Conservation (phyloP, 768 basidiomycete genomes). For the Pisolithus tinctorius region DNA sequence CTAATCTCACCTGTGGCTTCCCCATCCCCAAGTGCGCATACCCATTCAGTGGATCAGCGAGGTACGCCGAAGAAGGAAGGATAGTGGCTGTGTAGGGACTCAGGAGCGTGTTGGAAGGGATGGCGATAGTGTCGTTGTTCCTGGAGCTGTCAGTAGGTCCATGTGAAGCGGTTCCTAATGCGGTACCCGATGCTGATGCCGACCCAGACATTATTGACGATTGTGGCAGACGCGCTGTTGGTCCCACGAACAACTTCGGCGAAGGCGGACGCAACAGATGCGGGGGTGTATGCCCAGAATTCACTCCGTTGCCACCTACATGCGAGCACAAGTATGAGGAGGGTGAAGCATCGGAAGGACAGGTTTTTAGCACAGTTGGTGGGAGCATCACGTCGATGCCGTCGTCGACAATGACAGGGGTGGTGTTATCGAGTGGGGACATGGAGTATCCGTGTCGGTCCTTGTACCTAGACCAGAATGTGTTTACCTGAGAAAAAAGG, state of each 20-base stretch:
- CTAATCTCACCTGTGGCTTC: slow-evolving; percentile 74
- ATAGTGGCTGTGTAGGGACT: slow-evolving; percentile 60
- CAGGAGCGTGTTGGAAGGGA: slow-evolving; percentile 51
- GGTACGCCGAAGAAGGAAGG: slow-evolving; percentile 60
- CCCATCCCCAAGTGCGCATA: slow-evolving; percentile 79
- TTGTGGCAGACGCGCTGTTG: slow-evolving; percentile 1
- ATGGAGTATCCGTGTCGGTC: slow-evolving; percentile 23
- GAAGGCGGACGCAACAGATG: slow-evolving; percentile 24
- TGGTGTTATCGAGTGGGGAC: slow-evolving; percentile 24
- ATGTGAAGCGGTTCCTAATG: slow-evolving; percentile 6
- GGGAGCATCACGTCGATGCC: slow-evolving; percentile 16
- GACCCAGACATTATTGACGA: slow-evolving; percentile 14
- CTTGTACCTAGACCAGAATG: slow-evolving; percentile 13
- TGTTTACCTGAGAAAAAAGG: slow-evolving; percentile 9
- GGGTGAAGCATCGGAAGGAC: slow-evolving; percentile 3
- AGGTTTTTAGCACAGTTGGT: slow-evolving; percentile 18
- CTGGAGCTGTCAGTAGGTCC: slow-evolving; percentile 30
- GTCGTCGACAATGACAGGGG: slow-evolving; percentile 30
- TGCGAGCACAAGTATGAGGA: background rate
- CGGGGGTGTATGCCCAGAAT: slow-evolving; percentile 13
- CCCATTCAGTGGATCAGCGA: slow-evolving; percentile 77
- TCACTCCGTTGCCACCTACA: background rate
- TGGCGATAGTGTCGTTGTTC: slow-evolving; percentile 38
- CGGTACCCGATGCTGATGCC: slow-evolving; percentile 6
- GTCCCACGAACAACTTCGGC: slow-evolving; percentile 19